Percentiles rank a stretch among this genome's conserved stretches.
Conservation (phyloP, 2,329 filamentous ascomycete species). For the Trichoderma brevicompactum region DNA sequence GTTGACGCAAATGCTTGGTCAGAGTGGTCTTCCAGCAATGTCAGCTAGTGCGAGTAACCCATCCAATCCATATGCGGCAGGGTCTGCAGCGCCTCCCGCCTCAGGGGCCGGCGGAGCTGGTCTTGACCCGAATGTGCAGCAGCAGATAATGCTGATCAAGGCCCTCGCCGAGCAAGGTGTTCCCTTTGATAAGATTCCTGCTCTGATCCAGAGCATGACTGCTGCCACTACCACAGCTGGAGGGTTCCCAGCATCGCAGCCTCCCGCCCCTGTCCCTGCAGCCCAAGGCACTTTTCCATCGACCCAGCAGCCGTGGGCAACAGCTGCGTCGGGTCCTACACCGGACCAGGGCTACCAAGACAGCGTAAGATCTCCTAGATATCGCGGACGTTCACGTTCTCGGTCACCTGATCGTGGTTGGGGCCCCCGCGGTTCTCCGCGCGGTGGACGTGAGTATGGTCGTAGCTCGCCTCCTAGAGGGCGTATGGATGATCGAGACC, state of each 20-base stretch:
- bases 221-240: slow-evolving; percentile 40
- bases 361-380: slow-evolving; percentile 64
- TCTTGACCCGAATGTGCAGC: slow-evolving; percentile 62
- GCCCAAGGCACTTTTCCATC: slow-evolving; percentile 50
- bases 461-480: slow-evolving; percentile 67
- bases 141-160: slow-evolving; percentile 76
- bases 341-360: slow-evolving; percentile 61
- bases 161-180: slow-evolving; percentile 75
- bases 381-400: slow-evolving; percentile 70
- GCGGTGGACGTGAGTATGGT: slow-evolving; percentile 67
- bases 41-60: slow-evolving; percentile 38
- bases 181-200: slow-evolving; percentile 74
- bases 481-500: slow-evolving; percentile 50
- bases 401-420: slow-evolving; percentile 78
- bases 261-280: slow-evolving; percentile 24
- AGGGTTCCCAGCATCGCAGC: slow-evolving; percentile 44
- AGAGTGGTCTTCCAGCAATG: slow-evolving; percentile 42
- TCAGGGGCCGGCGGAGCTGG: slow-evolving; percentile 43
- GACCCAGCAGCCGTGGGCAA: slow-evolving; percentile 41
- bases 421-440: slow-evolving; percentile 65
- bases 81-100: slow-evolving; percentile 41
- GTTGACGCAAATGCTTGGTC: slow-evolving; percentile 43
- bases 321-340: slow-evolving; percentile 37
- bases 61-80: slow-evolving; percentile 38
- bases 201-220: slow-evolving; percentile 59